phyloP scores from a whole-genome alignment of 1,139 yeast species.

The Yamadazyma triangularis region DNA sequence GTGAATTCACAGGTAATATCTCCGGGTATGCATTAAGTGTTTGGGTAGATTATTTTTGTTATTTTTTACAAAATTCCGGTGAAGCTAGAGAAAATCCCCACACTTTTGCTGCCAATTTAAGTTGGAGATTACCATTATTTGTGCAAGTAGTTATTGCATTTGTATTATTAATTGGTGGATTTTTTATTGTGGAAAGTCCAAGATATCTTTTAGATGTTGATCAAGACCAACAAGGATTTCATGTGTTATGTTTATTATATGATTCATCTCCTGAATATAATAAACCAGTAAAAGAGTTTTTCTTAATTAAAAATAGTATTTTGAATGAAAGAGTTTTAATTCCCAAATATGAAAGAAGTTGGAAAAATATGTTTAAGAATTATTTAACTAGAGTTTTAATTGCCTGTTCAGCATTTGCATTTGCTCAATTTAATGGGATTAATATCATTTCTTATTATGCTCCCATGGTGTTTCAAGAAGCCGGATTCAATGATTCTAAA shows the following conservation, averaged over 20 bases:
- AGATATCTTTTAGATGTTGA: conserved; percentile 51
- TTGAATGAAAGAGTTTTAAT: conserved; percentile 40
- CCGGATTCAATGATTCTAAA: conserved; percentile 47
- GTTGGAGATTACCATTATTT: conserved; percentile 51
- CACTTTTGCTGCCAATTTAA: conserved; percentile 38
- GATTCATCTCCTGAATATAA: conserved; percentile 53
- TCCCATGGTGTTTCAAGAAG: conserved; percentile 50
- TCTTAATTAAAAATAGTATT: conserved; percentile 77
- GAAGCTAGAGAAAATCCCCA: conserved; percentile 35
- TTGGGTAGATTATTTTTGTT: conserved; percentile 53
- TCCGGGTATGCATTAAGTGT: conserved; percentile 49
- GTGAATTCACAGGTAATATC: conserved; percentile 53
- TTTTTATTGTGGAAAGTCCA: conserved; percentile 53
- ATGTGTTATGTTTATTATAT: conserved; percentile 77
- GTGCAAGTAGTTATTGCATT: conserved; percentile 46
- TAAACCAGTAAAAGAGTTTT: conserved; percentile 49
- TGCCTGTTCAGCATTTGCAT: conserved; percentile 48
- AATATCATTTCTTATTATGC: conserved; percentile 54
- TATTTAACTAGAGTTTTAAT: conserved; percentile 38
- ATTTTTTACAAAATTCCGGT: conserved; percentile 41
- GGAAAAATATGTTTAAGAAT: conserved; percentile 39
- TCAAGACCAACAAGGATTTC: conserved; percentile 50
- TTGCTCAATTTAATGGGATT: conserved; percentile 56
- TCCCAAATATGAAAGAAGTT: conserved; percentile 40
- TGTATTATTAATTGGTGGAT: conserved; percentile 45